Evolutionary conservation across 2,329 filamentous ascomycete species (phyloP), one percentile per base, ranked within the genome.

Genomic region (Pestalotiopsis sp.): DNA sequence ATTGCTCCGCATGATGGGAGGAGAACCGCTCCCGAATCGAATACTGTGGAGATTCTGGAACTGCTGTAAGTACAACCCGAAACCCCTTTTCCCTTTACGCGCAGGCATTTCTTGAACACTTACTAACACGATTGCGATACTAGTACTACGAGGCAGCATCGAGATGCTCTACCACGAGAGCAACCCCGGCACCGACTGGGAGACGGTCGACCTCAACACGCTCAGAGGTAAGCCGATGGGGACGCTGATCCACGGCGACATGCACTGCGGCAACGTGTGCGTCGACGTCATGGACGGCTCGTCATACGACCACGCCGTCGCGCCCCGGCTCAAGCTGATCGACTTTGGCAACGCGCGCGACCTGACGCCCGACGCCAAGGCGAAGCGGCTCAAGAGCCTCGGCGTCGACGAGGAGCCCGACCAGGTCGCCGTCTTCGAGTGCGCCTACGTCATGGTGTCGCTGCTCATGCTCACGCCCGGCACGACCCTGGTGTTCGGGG

Each of bases 301-400:
- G 31, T 36, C 49, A 5, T 9, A 9, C 4, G 58, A 60, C 7
- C 58, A 60, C 58, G 23, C 7, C 31, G 4, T 31, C 17, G 25
- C 58, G 58, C 58, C 58, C 6, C 7, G 20, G 9, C n/a, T 60
- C 31, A 60, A 60, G 31, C 20, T 60, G 2, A 60, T 60, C 23
- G 58, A 60, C 58, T 60, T 60, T 60, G 58, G 58, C 31, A 23
- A 60, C 14, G 58, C 58, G 58, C 58, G 31, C 14, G 58, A 60
- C 31, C 31, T 36, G 31, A 36, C 31, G 31, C 9, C 25, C 14
- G 58, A 60, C 31, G 58, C 14, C 17, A 20, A 23, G 45, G n/a
- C 14, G 20, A 11, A 7, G 11, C 17, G 20, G 7, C 14, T 17
- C 3, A 17, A 52, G 17, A 52, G 4, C 17, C 11, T 52, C 45